These are phyloP conservation scores for Solanum aculeatissimum DNA, from an alignment of 305 asterid genomes.

Conservation along the genomic window DNA sequence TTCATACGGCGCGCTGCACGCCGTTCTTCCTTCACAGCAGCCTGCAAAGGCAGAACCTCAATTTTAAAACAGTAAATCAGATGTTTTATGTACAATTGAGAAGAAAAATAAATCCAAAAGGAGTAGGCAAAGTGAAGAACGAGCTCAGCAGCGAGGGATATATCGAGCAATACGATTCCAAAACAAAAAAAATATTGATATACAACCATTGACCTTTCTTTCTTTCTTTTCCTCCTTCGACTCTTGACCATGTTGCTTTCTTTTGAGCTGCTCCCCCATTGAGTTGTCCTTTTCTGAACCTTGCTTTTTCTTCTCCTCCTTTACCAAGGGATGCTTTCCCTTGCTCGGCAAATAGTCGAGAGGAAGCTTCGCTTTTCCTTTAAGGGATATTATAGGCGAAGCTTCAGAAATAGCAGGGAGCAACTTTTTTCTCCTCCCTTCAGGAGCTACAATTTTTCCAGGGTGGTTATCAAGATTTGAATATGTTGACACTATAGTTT, in stretches of 20 bases:
- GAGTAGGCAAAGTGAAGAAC: neutral
- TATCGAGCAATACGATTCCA: neutral
- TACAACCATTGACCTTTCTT: slow-evolving; percentile 52
- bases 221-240: slow-evolving; percentile 94
- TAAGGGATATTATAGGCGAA: slow-evolving; percentile 50
- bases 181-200: neutral
- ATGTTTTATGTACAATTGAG: neutral
- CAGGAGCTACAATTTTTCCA: slow-evolving; percentile 79
- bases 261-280: slow-evolving; percentile 29
- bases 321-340: slow-evolving; percentile 28
- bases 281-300: slow-evolving; percentile 15
- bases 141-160: neutral
- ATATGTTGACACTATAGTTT: slow-evolving; percentile 74
- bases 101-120: neutral
- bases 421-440: slow-evolving; percentile 57
- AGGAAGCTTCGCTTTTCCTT: slow-evolving; percentile 81
- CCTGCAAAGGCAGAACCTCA: slow-evolving; percentile 29
- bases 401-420: slow-evolving; percentile 31
- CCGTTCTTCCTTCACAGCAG: slow-evolving; percentile 73
- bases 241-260: slow-evolving; percentile 59
- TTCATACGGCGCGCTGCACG: slow-evolving; percentile 80
- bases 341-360: slow-evolving; percentile 61
- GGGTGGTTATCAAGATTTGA: slow-evolving; percentile 92
- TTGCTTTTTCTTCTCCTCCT: slow-evolving; percentile 10
- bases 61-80: neutral